Base-by-base conservation (phyloP, 768 basidiomycete species). In the Kwoniella shandongensis region DNA sequence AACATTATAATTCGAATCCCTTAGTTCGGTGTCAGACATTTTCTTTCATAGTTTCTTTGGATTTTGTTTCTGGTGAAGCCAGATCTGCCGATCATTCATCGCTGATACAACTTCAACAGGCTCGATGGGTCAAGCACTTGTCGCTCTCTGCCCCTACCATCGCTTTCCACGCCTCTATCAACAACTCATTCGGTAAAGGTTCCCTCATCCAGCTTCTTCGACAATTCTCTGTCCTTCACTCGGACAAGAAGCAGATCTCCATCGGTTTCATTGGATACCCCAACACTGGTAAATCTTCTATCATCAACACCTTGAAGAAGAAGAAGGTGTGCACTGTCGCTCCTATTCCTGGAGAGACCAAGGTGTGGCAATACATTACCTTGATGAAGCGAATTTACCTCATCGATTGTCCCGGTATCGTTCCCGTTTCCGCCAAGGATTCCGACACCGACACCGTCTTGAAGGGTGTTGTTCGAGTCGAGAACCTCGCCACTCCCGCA, bases 331-430 rank as follows among this genome's bases (percentile, higher is more conserved):
- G 96, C 81, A 84, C 84, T 13, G 93, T 97, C 57, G 96, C 96
- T 11, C 96, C 96, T 7, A 83, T 98, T 11, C 94, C 96, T 2
- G 96, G 96, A 65, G 96, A 99, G 81, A 99, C 96, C 42, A 99
- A 98, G 79, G 93, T 98, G 65, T 99, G 96, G 96, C 94, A 99
- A 82, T 99, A 99, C 78, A 97, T 99, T 80, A 93, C 91, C 26
- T 81, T 99, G 39, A 99, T 93, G 58, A 85, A 88, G 62, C 84
- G 89, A 51, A 99, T 99, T 74, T 99, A 97, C 80, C 87, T 99
- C 66, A 97, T 99, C 79, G 96, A 99, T 78, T 99, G 96, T 75
- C 96, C 96, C 26, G 96, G 96, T 46, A 89, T 98, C 76, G 96
- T 97, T 1, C 94, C 94, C 1, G 87, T 91, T 17, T 93, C 91